phyloP scores from a whole-genome alignment of 1,284 basidiomycete species.

The Hymenochaete sp. region DNA sequence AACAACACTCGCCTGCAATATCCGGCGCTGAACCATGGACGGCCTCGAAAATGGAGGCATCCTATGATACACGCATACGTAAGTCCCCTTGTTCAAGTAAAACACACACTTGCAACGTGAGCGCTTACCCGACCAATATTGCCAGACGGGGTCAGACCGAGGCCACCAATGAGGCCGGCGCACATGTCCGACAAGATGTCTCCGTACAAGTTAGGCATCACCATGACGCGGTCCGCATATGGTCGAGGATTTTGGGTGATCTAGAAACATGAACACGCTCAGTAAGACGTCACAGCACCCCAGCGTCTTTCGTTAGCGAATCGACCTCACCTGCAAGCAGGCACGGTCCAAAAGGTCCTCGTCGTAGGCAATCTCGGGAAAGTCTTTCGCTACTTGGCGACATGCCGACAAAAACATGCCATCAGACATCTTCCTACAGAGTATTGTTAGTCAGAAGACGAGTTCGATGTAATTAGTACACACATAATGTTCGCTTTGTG shows the following conservation, averaged over 20 bases:
- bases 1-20: slow-evolving; percentile 54
- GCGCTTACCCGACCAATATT: slow-evolving; percentile 81
- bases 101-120: slow-evolving; percentile 1
- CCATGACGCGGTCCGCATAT: slow-evolving; percentile 97
- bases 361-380: slow-evolving; percentile 90
- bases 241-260: slow-evolving; percentile 90
- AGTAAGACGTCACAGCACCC: not conserved
- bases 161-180: slow-evolving; percentile 95
- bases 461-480: slow-evolving; percentile 21
- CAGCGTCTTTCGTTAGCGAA: too few species aligned
- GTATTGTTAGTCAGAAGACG: not conserved
- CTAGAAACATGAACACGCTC: slow-evolving; percentile 28
- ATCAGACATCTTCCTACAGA: slow-evolving; percentile 92
- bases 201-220: slow-evolving; percentile 98
- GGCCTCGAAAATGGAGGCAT: slow-evolving; percentile 99
- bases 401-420: slow-evolving; percentile 99
- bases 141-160: slow-evolving; percentile 96
- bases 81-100: slow-evolving; percentile 9
- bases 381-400: slow-evolving; percentile 93
- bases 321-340: slow-evolving; percentile 69
- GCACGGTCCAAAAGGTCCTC: slow-evolving; percentile 97
- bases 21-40: slow-evolving; percentile 95
- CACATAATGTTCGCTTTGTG: slow-evolving; percentile 99
- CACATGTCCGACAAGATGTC: slow-evolving; percentile 99
- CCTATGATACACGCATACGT: slow-evolving; percentile 44